Percentiles rank a stretch among this genome's conserved stretches.
Conservation (phyloP, 192 early-diverging fungal genomes). For the Coemansia sp. region DNA sequence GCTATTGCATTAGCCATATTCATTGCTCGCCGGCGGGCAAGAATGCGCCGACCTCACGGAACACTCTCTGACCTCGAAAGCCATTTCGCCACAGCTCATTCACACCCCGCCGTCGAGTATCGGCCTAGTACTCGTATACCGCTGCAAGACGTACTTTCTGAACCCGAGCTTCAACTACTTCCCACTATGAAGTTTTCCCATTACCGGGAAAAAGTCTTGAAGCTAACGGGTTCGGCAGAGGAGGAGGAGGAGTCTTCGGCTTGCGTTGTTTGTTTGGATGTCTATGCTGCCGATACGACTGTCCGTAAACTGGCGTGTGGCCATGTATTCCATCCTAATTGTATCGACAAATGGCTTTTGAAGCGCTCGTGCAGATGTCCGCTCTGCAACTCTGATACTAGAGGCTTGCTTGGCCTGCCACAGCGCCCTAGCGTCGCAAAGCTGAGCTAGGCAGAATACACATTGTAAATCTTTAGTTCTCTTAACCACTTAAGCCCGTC, state of each 20-base stretch:
- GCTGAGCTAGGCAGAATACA: conserved; percentile 2
- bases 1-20: conserved; percentile 6
- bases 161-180: conserved; percentile 17
- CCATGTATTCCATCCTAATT: conserved; percentile 38
- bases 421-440: conserved; percentile 29
- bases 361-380: conserved; percentile 46
- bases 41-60: not conserved
- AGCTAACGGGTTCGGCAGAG: not conserved
- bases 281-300: conserved; percentile 8
- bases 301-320: conserved; percentile 41
- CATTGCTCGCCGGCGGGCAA: conserved; percentile 16
- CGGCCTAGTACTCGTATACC: not conserved
- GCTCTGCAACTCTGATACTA: conserved; percentile 40
- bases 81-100: not conserved
- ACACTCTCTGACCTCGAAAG: conserved; percentile 14
- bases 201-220: not conserved
- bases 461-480: conserved; percentile 5
- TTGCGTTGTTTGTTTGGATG: conserved; percentile 45
- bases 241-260: not conserved
- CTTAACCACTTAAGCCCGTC: not conserved
- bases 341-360: conserved; percentile 48
- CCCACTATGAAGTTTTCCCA: conserved; percentile 12
- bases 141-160: conserved; percentile 15
- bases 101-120: conserved; percentile 9
- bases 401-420: conserved; percentile 19